phyloP scores from a whole-genome alignment of 148 eudicot genomes.

The Selenicereus undatus region DNA sequence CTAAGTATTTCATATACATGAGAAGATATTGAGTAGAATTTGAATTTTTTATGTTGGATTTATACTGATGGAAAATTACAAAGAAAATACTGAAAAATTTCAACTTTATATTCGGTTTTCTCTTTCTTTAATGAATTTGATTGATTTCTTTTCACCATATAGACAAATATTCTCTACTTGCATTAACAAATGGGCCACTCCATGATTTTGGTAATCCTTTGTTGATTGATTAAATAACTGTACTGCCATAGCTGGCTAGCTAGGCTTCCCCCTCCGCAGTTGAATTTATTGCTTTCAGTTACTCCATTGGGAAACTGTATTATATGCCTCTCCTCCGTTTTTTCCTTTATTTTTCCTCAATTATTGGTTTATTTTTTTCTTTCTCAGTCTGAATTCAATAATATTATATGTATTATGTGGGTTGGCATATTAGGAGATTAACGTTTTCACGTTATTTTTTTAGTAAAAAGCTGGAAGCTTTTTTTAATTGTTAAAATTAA shows the following conservation, averaged over 20 bases:
- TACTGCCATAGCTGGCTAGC: neutral
- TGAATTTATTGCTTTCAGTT: conserved; percentile 26
- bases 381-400: too few species aligned
- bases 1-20: too few species aligned
- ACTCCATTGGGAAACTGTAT: conserved; percentile 18
- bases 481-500: too few species aligned
- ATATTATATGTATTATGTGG: too few species aligned
- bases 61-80: neutral
- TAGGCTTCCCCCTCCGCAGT: neutral
- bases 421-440: too few species aligned
- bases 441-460: too few species aligned
- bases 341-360: conserved; percentile 5
- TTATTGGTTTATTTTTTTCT: neutral
- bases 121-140: conserved; percentile 13
- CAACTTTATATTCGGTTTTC: neutral
- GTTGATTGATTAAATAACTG: conserved; percentile 24
- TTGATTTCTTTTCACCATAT: conserved; percentile 27
- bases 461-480: too few species aligned
- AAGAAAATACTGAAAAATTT: neutral
- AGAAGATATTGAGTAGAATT: too few species aligned
- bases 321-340: conserved; percentile 13
- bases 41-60: too few species aligned
- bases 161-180: conserved; percentile 32
- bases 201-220: conserved; percentile 32
- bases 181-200: conserved; percentile 30